Evolutionary conservation across 2,329 filamentous ascomycete species (phyloP).

Genomic region (Juglanconis oblonga): DNA sequence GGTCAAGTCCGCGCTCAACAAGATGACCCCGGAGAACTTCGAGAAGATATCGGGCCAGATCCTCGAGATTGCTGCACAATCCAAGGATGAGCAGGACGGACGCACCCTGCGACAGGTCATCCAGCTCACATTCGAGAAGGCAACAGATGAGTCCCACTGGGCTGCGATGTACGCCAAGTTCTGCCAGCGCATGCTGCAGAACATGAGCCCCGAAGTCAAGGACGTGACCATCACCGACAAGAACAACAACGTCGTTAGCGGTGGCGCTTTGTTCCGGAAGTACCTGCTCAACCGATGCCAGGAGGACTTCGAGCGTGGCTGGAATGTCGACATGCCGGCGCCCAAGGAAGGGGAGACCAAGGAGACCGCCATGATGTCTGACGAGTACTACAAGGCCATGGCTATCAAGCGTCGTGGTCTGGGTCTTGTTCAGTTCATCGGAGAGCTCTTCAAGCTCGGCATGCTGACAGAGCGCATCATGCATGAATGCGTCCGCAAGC

Average conservation of each 20-base stretch:
- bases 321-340: conserved; percentile 84
- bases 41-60: conserved; percentile 94
- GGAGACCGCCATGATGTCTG: conserved; percentile 82
- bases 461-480: conserved; percentile 99
- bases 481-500: conserved; percentile 97
- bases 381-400: conserved; percentile 93
- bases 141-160: conserved; percentile 97
- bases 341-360: conserved; percentile 64
- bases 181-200: conserved; percentile 94
- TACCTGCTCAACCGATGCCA: conserved; percentile 98
- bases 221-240: conserved; percentile 95
- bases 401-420: conserved; percentile 95
- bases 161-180: conserved; percentile 98
- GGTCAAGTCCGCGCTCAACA: conserved; percentile 97
- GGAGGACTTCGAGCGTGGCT: conserved; percentile 97
- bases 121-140: conserved; percentile 98
- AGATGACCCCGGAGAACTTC: conserved; percentile 99
- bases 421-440: conserved; percentile 98
- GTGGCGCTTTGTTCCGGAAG: conserved; percentile 94
- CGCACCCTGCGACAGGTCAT: conserved; percentile 96
- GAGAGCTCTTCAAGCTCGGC: conserved; percentile 96
- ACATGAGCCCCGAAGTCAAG: conserved; percentile 90
- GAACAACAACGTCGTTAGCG: conserved; percentile 80
- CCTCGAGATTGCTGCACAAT: conserved; percentile 86
- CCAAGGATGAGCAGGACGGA: conserved; percentile 91